These are phyloP conservation scores for Alectoria sarmentosa DNA, from an alignment of 495 filamentous ascomycete species.

Conservation along the genomic window DNA sequence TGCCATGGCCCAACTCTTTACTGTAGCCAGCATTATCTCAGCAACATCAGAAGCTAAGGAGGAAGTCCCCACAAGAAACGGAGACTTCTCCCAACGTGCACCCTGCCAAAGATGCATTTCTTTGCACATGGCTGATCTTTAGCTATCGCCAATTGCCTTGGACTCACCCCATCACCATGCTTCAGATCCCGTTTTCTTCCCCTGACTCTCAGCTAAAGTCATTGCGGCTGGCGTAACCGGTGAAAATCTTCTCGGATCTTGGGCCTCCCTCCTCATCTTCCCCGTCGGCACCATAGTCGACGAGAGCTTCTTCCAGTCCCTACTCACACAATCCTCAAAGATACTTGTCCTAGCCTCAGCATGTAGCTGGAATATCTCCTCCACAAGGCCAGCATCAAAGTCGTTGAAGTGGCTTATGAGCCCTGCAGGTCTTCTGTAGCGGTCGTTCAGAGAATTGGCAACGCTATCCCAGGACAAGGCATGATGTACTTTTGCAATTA, in stretches of 20 bases:
- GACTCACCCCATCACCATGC: not conserved
- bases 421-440: not conserved
- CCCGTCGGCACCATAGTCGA: not conserved
- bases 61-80: not conserved
- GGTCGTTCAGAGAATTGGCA: not conserved
- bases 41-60: too few species aligned
- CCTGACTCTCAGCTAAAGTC: not conserved
- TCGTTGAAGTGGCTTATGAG: not conserved
- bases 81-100: not conserved
- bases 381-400: not conserved
- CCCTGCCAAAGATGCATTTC: not conserved
- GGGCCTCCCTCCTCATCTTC: not conserved
- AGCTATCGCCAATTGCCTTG: not conserved
- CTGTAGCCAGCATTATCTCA: too few species aligned
- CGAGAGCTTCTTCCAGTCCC: not conserved
- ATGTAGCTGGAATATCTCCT: slow-evolving; percentile 1
- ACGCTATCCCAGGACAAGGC: not conserved
- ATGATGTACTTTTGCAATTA: not conserved
- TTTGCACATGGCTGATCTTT: not conserved
- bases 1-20: too few species aligned
- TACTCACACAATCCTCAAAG: not conserved
- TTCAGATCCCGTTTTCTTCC: not conserved
- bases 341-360: not conserved
- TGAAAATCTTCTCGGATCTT: not conserved
- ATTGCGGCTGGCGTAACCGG: not conserved